Conservation (phyloP, 495 filamentous ascomycete species). For the Tuber magnatum region DNA sequence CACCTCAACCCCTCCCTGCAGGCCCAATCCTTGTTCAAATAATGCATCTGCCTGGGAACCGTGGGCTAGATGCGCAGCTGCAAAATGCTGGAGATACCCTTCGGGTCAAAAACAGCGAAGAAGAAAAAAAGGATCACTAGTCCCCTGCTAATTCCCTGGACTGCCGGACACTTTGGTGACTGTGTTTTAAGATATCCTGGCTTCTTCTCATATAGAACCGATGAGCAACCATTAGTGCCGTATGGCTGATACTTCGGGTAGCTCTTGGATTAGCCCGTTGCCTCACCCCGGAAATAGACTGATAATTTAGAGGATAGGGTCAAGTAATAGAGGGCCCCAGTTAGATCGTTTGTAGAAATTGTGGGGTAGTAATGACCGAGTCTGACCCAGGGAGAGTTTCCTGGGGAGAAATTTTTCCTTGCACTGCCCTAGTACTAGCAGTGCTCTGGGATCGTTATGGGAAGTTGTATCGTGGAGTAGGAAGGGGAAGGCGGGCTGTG, state of each 20-base stretch:
- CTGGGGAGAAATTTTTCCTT: background rate
- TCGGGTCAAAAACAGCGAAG: background rate
- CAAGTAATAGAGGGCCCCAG: background rate
- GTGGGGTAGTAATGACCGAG: background rate
- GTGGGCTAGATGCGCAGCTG: background rate
- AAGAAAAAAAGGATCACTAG: background rate
- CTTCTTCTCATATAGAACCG: background rate
- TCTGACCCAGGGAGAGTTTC: background rate
- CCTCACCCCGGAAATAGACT: background rate
- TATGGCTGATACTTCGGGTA: background rate
- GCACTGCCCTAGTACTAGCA: no score
- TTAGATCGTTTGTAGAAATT: background rate
- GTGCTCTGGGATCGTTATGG: no score
- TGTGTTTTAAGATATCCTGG: background rate
- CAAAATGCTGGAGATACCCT: background rate
- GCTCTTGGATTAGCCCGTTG: background rate
- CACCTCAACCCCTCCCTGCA: background rate
- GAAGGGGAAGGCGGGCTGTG: no score
- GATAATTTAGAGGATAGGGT: background rate
- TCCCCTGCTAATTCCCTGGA: background rate
- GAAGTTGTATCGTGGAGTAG: no score
- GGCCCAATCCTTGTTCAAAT: background rate
- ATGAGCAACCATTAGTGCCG: background rate
- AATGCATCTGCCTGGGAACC: background rate
- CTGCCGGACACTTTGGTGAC: no score